Conservation (phyloP, 2,329 filamentous ascomycete species). For the Bipolaris bicolor region DNA sequence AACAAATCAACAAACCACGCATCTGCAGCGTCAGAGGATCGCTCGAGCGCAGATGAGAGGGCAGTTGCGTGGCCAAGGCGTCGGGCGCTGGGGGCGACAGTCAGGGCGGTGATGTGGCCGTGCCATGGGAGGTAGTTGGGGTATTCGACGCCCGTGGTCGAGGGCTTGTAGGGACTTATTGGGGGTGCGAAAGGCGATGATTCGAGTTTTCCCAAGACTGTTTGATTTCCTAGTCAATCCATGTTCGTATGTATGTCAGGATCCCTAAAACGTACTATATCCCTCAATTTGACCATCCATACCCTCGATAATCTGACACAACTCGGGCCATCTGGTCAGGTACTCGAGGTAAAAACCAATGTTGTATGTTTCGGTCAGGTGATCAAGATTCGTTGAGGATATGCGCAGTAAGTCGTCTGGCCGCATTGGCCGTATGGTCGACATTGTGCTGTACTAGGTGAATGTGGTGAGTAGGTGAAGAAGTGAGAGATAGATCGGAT, state of each 20-base stretch:
- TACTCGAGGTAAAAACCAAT: constrained; percentile 95
- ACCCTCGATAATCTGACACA: constrained; percentile 92
- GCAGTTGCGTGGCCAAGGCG: constrained; percentile 86
- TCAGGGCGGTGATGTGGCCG: constrained; percentile 95
- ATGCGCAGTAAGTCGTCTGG: constrained; percentile 78
- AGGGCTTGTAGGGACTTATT: constrained; percentile 72
- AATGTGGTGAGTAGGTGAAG: constrained; percentile 5
- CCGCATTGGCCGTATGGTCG: constrained; percentile 79
- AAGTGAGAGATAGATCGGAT: background rate
- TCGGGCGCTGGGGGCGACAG: constrained; percentile 84
- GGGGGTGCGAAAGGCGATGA: constrained; percentile 75
- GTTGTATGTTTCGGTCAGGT: constrained; percentile 97
- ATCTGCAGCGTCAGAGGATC: constrained; percentile 78
- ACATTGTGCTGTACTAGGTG: constrained; percentile 61
- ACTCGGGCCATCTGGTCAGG: constrained; percentile 90
- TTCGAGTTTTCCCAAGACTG: constrained; percentile 97
- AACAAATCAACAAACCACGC: constrained; percentile 97
- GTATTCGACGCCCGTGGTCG: constrained; percentile 47
- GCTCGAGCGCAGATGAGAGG: constrained; percentile 80
- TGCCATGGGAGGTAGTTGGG: constrained; percentile 96
- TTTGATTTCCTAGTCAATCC: background rate
- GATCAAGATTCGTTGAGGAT: constrained; percentile 94
- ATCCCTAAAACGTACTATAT: constrained; percentile 69
- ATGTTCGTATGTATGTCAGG: background rate
- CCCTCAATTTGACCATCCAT: constrained; percentile 86